These are phyloP conservation scores for Scheffersomyces quercinus DNA, from an alignment of 1,139 yeast genomes.

Conservation along the genomic window DNA sequence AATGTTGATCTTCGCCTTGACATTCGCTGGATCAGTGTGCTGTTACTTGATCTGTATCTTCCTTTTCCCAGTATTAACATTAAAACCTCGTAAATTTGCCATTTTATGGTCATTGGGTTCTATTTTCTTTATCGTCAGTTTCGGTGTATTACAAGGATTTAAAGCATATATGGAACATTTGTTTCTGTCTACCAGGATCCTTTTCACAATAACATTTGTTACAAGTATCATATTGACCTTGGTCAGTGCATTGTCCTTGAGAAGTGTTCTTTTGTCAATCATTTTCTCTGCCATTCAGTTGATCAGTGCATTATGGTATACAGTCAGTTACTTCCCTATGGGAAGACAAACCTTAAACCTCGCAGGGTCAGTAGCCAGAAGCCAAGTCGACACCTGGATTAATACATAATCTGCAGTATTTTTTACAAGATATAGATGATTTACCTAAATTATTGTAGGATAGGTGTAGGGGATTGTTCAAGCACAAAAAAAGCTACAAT, in stretches of 20 bases:
- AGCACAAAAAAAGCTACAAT: not conserved
- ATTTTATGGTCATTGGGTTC: conserved; percentile 64
- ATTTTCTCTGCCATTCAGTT: conserved; percentile 54
- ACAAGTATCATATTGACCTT: conserved; percentile 53
- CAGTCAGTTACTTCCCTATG: conserved; percentile 64
- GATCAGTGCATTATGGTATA: conserved; percentile 54
- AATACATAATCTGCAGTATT: conserved; percentile 26
- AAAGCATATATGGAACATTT: conserved; percentile 49
- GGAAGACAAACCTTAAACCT: conserved; percentile 57
- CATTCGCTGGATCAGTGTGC: conserved; percentile 53
- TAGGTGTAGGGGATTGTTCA: no score
- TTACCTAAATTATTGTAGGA: not conserved
- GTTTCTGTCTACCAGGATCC: conserved; percentile 49
- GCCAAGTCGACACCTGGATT: conserved; percentile 63
- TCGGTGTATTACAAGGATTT: conserved; percentile 59
- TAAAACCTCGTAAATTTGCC: conserved; percentile 62
- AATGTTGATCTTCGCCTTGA: conserved; percentile 54
- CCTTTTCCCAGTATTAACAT: conserved; percentile 54
- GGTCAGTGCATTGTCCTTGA: conserved; percentile 46
- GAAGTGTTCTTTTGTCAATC: conserved; percentile 49
- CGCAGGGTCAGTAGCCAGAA: conserved; percentile 55
- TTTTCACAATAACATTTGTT: conserved; percentile 51
- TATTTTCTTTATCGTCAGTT: conserved; percentile 54
- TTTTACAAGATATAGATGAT: not conserved
- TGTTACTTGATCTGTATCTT: conserved; percentile 58